These are phyloP conservation scores for Linum tenue DNA, from an alignment of 345 rosid species.

Conservation along the genomic window DNA sequence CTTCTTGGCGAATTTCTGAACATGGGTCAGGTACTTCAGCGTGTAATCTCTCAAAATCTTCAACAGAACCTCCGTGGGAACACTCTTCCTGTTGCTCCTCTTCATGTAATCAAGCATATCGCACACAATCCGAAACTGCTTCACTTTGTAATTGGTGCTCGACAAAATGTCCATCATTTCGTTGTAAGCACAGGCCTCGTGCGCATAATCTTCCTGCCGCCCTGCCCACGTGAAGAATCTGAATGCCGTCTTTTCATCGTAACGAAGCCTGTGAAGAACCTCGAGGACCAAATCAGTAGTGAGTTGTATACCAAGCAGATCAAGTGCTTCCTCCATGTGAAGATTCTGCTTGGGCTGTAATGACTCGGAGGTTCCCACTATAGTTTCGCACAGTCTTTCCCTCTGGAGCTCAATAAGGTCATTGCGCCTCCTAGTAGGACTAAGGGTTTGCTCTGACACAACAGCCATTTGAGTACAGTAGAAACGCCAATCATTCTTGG, in stretches of 20 bases:
- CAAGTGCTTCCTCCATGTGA: constrained; percentile 56
- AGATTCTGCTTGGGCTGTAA: constrained; percentile 16
- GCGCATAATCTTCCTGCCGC: constrained; percentile 44
- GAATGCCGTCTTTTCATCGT: constrained; percentile 66
- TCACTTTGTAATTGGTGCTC: constrained; percentile 69
- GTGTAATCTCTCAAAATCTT: constrained; percentile 55
- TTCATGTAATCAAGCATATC: constrained; percentile 85
- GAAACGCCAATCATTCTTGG: not conserved
- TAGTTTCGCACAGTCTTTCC: not conserved
- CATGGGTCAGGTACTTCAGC: constrained; percentile 65
- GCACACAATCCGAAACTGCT: constrained; percentile 67
- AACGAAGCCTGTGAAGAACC: constrained; percentile 56
- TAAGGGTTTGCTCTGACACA: not conserved
- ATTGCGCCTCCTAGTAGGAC: not conserved
- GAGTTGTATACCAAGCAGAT: constrained; percentile 37
- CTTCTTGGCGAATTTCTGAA: constrained; percentile 79
- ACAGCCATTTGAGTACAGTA: not conserved
- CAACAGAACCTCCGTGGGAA: constrained; percentile 52
- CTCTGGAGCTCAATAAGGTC: not conserved
- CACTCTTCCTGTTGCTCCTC: constrained; percentile 38
- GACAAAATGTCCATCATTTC: constrained; percentile 77
- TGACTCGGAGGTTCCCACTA: not conserved
- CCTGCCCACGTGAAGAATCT: constrained; percentile 85
- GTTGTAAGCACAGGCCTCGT: constrained; percentile 52
- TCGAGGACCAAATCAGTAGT: constrained; percentile 50